Evolutionary conservation across 2,329 filamentous ascomycete genomes (phyloP).

Genomic region (Pestalotiopsis sp.): DNA sequence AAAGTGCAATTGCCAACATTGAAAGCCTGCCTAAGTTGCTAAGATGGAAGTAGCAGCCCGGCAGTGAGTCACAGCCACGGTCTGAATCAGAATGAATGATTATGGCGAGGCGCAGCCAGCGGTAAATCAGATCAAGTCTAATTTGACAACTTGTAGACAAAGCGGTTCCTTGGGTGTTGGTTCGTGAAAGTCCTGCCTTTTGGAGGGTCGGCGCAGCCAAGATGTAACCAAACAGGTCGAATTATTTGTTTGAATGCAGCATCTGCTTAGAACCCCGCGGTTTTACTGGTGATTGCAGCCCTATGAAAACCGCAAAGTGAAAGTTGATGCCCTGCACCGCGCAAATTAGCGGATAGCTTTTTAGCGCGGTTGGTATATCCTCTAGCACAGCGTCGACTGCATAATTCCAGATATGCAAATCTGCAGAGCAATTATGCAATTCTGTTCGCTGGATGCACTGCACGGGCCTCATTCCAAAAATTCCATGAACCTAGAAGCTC

Average conservation of each 20-base stretch:
- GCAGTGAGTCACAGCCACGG: background rate
- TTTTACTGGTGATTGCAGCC: slow-evolving; percentile 11
- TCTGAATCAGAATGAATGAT: background rate
- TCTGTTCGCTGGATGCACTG: background rate
- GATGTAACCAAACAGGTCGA: background rate
- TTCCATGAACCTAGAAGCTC: background rate
- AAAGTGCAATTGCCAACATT: background rate
- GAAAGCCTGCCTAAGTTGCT: background rate
- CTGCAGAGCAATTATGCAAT: background rate
- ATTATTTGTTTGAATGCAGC: background rate
- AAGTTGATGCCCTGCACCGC: slow-evolving; percentile 8
- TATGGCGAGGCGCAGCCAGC: background rate
- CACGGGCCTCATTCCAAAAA: slow-evolving; percentile 10
- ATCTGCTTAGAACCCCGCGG: slow-evolving; percentile 2
- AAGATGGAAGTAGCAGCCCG: background rate
- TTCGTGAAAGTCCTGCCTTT: background rate
- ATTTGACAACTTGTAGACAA: background rate
- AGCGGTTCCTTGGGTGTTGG: background rate
- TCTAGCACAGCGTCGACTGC: background rate
- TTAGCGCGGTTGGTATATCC: too few relatives aligned
- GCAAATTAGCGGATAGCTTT: background rate
- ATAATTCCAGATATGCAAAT: background rate
- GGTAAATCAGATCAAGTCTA: background rate
- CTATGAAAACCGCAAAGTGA: background rate
- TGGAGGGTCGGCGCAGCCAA: background rate